A percentile compares a stretch with the other conserved stretches of the same genome.
These are phyloP conservation scores for Fusarium sp. DNA, from an alignment of 2,329 filamentous ascomycete genomes.

Conservation along the genomic window DNA sequence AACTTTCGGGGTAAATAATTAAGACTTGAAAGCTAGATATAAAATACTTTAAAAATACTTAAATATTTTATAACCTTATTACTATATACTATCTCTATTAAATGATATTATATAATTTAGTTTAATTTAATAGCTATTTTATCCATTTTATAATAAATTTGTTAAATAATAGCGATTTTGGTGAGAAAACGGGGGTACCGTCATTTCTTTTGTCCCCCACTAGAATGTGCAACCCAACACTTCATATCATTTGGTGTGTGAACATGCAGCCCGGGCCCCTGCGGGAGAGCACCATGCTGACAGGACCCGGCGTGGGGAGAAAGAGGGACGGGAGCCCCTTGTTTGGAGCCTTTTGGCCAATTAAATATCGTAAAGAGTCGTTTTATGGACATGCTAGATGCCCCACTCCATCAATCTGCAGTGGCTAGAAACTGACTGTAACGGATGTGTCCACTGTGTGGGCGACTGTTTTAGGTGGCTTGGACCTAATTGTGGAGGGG, in stretches of 20 bases:
- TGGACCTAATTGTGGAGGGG: not conserved
- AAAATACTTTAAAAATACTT: no score
- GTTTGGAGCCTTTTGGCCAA: conserved; percentile 25
- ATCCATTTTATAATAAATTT: no score
- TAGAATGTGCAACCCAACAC: not conserved
- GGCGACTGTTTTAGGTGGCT: conserved; percentile 17
- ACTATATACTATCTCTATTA: no score
- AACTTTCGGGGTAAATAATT: no score
- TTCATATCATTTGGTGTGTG: conserved; percentile 34
- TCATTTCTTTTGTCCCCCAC: no score
- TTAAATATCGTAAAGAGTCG: conserved; percentile 8
- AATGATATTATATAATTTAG: no score
- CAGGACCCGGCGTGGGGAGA: conserved; percentile 29
- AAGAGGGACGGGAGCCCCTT: conserved; percentile 7
- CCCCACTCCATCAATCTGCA: conserved; percentile 33
- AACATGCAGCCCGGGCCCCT: conserved; percentile 32
- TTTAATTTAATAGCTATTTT: no score
- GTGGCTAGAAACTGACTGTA: conserved; percentile 24
- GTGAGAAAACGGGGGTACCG: no score
- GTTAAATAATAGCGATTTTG: no score
- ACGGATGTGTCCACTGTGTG: conserved; percentile 17
- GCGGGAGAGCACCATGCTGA: conserved; percentile 41
- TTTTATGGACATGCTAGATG: conserved; percentile 10
- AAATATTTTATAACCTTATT: no score
- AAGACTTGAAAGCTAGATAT: no score